Evolutionary conservation across 345 rosid genomes (phyloP).

Genomic region (Euclidium syriacum): DNA sequence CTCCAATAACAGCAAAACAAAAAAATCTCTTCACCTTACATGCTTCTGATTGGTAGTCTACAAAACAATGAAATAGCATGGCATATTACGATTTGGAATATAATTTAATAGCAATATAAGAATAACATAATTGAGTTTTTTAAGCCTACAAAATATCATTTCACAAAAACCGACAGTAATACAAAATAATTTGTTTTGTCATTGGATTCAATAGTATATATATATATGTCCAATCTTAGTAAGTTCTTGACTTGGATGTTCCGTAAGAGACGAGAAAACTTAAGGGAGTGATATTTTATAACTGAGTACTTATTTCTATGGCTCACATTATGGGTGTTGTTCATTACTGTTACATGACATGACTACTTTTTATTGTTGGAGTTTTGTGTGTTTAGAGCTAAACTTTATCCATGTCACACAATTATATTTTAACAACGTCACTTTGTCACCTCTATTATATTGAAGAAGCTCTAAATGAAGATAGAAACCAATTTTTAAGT

Average conservation of each 20-base stretch:
- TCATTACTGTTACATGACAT: background rate
- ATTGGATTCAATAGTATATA: background rate
- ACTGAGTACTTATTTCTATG: background rate
- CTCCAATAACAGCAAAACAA: background rate
- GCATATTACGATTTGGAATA: background rate
- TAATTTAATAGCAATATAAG: background rate
- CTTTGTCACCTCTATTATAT: background rate
- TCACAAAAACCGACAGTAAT: too few relatives aligned
- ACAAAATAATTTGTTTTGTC: background rate
- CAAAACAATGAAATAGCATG: background rate
- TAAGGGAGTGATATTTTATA: background rate
- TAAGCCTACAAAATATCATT: background rate
- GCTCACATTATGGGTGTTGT: background rate
- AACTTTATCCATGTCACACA: conserved; percentile 9
- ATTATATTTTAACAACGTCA: background rate
- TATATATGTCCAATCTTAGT: background rate
- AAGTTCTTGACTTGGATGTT: background rate
- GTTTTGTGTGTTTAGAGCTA: conserved; percentile 11
- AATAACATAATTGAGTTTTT: background rate
- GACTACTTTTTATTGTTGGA: conserved; percentile 6
- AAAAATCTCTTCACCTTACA: background rate
- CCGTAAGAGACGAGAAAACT: conserved; percentile 5
- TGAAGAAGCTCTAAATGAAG: background rate
- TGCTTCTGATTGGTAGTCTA: background rate
- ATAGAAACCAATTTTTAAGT: too few relatives aligned